These are phyloP conservation scores for Myrica gale DNA, from an alignment of 306 rosid genomes.

Conservation along the genomic window DNA sequence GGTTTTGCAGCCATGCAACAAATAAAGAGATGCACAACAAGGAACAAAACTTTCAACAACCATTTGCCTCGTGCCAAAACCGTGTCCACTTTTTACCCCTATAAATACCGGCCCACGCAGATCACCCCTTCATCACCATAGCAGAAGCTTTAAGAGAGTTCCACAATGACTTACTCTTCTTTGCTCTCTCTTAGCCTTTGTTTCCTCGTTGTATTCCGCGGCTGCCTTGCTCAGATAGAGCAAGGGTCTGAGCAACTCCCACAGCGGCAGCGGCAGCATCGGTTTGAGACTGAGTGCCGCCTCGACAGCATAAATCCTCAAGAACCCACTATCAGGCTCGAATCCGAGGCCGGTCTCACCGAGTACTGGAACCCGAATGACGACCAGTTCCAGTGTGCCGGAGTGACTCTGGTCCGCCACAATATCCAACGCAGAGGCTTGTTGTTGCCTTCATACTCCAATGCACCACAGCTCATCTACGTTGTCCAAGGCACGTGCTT, in stretches of 20 bases:
- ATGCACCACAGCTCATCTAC: slow-evolving; percentile 26
- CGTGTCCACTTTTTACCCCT: neutral
- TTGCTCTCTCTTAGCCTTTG: slow-evolving; percentile 8
- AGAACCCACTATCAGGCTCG: slow-evolving; percentile 9
- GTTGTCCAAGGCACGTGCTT: slow-evolving; percentile 27
- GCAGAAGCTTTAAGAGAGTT: neutral
- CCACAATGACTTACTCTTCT: slow-evolving; percentile 23
- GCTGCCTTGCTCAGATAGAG: slow-evolving; percentile 26
- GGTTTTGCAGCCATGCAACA: slow-evolving; percentile 20
- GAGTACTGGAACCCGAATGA: slow-evolving; percentile 30
- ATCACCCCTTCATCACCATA: neutral
- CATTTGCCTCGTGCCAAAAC: slow-evolving; percentile 17
- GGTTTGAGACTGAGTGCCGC: slow-evolving; percentile 16
- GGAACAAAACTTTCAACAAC: slow-evolving; percentile 13
- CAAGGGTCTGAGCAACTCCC: neutral
- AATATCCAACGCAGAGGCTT: slow-evolving; percentile 24
- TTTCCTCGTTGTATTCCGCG: slow-evolving; percentile 20
- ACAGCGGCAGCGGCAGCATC: slow-evolving; percentile 9
- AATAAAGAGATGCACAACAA: neutral
- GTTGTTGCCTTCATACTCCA: slow-evolving; percentile 27
- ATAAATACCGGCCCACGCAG: slow-evolving; percentile 21
- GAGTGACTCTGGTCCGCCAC: slow-evolving; percentile 28
- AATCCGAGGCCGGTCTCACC: slow-evolving; percentile 34
- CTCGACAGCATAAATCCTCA: slow-evolving; percentile 24
- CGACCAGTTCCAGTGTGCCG: slow-evolving; percentile 30